Evolutionary conservation across 495 filamentous ascomycete genomes (phyloP).

Genomic region (Aspergillus baeticus): DNA sequence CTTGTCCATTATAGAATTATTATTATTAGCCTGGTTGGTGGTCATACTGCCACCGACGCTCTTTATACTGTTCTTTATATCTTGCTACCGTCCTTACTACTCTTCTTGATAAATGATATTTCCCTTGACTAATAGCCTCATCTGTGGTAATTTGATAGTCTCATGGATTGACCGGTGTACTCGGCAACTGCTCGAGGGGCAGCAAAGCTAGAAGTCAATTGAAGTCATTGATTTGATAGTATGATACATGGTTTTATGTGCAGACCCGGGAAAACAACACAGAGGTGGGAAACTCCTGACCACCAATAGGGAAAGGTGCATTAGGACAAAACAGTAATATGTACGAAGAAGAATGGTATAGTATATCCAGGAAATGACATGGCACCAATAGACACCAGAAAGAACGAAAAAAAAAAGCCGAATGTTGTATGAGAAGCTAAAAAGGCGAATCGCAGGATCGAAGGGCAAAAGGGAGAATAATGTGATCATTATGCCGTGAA

Average conservation of each 20-base stretch:
- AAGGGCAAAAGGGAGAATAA: background rate
- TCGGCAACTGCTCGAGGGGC: background rate
- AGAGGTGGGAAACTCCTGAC: conserved; percentile 12
- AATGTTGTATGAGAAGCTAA: background rate
- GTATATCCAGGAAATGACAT: background rate
- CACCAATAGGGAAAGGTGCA: conserved; percentile 9
- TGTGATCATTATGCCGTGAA: conserved; percentile 46
- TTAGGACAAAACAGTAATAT: conserved; percentile 27
- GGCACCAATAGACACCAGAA: conserved; percentile 1
- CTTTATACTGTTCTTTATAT: no score
- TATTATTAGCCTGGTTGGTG: no score
- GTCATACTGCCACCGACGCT: no score
- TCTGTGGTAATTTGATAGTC: no score
- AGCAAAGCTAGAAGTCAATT: background rate
- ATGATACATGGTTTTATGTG: conserved; percentile 19
- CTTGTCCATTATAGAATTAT: no score
- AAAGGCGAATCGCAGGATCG: background rate
- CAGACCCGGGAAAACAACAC: conserved; percentile 15
- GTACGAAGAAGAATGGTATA: conserved; percentile 20
- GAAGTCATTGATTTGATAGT: background rate
- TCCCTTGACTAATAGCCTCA: no score
- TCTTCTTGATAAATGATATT: no score
- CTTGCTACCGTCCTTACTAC: no score
- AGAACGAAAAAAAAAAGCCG: conserved; percentile 8
- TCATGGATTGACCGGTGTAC: no score